A percentile compares a stretch with the other conserved stretches of the same genome.
phyloP scores from a whole-genome alignment of 768 basidiomycete genomes.

The Mycena alexandri region DNA sequence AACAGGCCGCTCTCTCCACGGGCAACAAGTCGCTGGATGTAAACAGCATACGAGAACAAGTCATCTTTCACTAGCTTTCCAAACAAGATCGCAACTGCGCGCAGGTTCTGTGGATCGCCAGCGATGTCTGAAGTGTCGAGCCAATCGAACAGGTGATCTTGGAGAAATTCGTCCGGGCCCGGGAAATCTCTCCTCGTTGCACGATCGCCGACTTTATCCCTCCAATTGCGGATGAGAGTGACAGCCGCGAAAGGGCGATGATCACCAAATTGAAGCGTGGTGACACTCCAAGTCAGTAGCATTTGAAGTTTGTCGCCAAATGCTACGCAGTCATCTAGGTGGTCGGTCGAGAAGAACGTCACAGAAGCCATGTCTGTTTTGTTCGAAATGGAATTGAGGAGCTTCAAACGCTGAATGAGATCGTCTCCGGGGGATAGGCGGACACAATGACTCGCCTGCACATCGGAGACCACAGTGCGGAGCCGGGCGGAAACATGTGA shows the following conservation, averaged over 20 bases:
- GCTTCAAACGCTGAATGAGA: conserved; percentile 51
- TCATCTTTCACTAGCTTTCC: conserved; percentile 79
- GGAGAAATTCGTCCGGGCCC: conserved; percentile 73
- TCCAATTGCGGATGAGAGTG: conserved; percentile 74
- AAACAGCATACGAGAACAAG: conserved; percentile 80
- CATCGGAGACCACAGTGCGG: conserved; percentile 69
- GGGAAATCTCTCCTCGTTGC: conserved; percentile 72
- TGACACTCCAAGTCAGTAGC: conserved; percentile 85
- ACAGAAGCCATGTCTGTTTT: conserved; percentile 71
- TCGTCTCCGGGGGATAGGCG: conserved; percentile 1
- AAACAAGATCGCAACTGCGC: conserved; percentile 74
- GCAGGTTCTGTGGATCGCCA: conserved; percentile 66
- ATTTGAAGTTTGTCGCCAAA: conserved; percentile 81
- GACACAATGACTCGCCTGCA: conserved; percentile 54
- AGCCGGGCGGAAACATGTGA: conserved; percentile 70
- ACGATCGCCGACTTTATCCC: conserved; percentile 70
- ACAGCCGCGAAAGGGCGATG: conserved; percentile 83
- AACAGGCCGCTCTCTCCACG: conserved; percentile 77
- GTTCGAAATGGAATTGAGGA: conserved; percentile 81
- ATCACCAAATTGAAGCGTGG: conserved; percentile 84
- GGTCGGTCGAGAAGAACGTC: conserved; percentile 67
- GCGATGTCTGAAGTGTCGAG: conserved; percentile 76
- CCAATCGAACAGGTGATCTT: conserved; percentile 87
- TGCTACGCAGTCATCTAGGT: conserved; percentile 51
- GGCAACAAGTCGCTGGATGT: conserved; percentile 86